phyloP scores from a whole-genome alignment of 1,284 basidiomycete genomes.

The Lignosus rhinocerotis region DNA sequence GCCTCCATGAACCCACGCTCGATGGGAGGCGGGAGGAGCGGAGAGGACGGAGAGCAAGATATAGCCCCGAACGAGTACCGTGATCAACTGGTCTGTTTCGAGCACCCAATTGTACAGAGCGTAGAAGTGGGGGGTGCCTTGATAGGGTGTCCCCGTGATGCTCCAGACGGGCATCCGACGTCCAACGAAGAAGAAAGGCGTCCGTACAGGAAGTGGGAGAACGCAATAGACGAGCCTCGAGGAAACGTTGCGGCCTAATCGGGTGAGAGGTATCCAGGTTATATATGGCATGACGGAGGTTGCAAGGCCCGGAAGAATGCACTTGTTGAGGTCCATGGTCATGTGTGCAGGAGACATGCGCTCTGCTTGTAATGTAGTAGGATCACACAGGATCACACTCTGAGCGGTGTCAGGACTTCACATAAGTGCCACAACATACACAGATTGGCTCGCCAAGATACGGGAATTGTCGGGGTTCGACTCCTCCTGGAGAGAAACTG shows the following conservation, averaged over 20 bases:
- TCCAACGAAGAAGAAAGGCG: neutral
- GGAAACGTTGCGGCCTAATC: neutral
- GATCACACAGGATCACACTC: too few relatives aligned
- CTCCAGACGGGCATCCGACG: neutral
- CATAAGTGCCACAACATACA: too few relatives aligned
- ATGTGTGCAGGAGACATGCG: too few relatives aligned
- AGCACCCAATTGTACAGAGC: neutral
- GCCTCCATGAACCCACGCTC: neutral
- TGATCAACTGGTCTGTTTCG: neutral
- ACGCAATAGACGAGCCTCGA: neutral
- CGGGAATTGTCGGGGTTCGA: too few relatives aligned
- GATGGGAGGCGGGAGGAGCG: neutral
- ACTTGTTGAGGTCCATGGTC: too few relatives aligned
- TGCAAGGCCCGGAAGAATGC: too few relatives aligned
- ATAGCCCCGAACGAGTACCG: neutral
- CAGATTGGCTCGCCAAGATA: too few relatives aligned
- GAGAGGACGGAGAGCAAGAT: neutral
- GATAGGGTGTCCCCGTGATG: neutral
- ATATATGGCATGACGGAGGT: neutral
- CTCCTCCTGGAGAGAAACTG: too few relatives aligned
- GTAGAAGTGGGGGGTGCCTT: neutral
- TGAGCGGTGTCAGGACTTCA: too few relatives aligned
- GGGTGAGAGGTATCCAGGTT: neutral
- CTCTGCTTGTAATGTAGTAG: too few relatives aligned
- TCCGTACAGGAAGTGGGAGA: neutral